A percentile compares a stretch with the other conserved stretches of the same genome.
These are phyloP conservation scores for Trypanosoma vivax DNA, from an alignment of 208 protist species.

Conservation along the genomic window DNA sequence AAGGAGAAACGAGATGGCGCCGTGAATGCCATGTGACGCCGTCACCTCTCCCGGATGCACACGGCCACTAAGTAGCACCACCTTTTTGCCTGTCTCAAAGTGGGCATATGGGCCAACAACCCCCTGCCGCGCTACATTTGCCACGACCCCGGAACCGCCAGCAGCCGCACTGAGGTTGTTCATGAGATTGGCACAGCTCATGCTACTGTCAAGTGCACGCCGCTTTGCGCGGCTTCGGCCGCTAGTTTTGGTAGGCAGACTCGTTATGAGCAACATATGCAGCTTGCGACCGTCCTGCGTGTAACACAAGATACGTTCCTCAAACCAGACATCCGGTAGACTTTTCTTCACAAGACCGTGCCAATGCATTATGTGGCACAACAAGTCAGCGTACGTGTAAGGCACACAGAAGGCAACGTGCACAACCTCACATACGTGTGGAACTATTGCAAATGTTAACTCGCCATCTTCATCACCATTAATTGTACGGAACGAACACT, in stretches of 20 bases:
- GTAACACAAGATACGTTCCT: slow-evolving; percentile 74
- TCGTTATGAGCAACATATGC: slow-evolving; percentile 77
- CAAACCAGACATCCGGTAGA: slow-evolving; percentile 57
- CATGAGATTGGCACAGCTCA: neutral
- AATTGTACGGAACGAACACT: slow-evolving; percentile 62
- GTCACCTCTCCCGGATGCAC: slow-evolving; percentile 93
- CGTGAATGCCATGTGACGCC: slow-evolving; percentile 86
- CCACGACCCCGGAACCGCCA: neutral
- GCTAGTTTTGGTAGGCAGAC: slow-evolving; percentile 15
- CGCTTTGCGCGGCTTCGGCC: neutral
- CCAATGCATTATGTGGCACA: slow-evolving; percentile 81
- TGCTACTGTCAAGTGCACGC: neutral
- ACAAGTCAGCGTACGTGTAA: slow-evolving; percentile 81
- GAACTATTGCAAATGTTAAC: slow-evolving; percentile 56
- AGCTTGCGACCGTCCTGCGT: slow-evolving; percentile 79
- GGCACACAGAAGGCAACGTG: slow-evolving; percentile 82
- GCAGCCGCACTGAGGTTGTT: neutral
- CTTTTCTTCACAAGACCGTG: slow-evolving; percentile 55
- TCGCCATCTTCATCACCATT: slow-evolving; percentile 55
- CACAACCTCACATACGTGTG: slow-evolving; percentile 48
- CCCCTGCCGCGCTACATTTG: neutral
- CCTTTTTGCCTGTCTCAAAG: slow-evolving; percentile 79
- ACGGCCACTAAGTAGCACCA: slow-evolving; percentile 79
- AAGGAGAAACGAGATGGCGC: slow-evolving; percentile 82
- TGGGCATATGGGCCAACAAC: slow-evolving; percentile 57